phyloP scores from a whole-genome alignment of 768 basidiomycete genomes.

The Hygrophoropsis aurantiaca region DNA sequence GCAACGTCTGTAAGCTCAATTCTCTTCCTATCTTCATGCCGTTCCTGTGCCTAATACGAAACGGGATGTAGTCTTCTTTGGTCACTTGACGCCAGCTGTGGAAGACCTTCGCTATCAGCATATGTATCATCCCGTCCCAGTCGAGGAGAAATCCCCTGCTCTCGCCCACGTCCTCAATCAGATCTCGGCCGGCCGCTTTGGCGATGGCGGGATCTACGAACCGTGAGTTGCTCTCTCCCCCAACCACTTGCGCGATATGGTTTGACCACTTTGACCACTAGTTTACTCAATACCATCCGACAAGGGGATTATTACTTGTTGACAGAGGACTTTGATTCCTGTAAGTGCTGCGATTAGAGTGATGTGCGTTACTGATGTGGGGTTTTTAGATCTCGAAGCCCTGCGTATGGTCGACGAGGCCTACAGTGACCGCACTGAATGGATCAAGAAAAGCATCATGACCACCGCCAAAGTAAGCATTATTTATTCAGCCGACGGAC shows the following conservation, averaged over 20 bases:
- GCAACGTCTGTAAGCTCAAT: conserved; percentile 75
- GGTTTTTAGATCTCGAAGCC: conserved; percentile 68
- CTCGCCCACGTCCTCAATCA: conserved; percentile 77
- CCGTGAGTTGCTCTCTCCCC: conserved; percentile 53
- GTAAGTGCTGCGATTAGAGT: conserved; percentile 39
- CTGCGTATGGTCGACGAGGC: conserved; percentile 86
- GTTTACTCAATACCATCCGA: conserved; percentile 72
- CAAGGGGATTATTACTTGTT: conserved; percentile 79
- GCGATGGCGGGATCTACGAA: conserved; percentile 79
- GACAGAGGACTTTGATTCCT: conserved; percentile 94
- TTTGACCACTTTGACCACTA: conserved; percentile 34
- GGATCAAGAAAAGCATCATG: conserved; percentile 89
- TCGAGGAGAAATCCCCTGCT: conserved; percentile 82
- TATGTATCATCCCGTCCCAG: conserved; percentile 74
- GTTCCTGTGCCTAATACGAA: too few relatives aligned
- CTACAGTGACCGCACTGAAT: conserved; percentile 79
- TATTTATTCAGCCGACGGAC: neutral
- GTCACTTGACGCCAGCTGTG: conserved; percentile 83
- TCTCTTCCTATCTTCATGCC: neutral
- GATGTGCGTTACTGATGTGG: conserved; percentile 2
- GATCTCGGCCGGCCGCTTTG: conserved; percentile 78
- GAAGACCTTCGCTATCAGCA: conserved; percentile 87
- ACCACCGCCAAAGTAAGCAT: conserved; percentile 69
- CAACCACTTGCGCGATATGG: conserved; percentile 24
- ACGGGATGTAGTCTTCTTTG: conserved; percentile 74